Base-by-base conservation (phyloP, 192 early-diverging fungal species). In the Backusella australiensis region DNA sequence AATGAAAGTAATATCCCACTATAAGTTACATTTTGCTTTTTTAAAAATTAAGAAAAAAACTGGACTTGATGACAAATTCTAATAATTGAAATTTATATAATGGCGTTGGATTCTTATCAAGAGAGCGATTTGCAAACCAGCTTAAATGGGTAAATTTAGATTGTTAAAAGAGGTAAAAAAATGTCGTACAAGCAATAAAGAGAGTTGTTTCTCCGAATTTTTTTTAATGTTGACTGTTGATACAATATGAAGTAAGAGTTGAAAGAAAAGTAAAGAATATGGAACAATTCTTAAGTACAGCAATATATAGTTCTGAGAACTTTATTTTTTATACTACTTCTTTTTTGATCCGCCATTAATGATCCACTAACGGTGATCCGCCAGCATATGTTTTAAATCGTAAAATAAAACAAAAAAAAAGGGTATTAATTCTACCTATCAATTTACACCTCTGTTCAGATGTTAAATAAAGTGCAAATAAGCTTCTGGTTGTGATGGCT, bases 351-450 rank as follows among this genome's bases (percentile, higher is more conserved):
- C 56, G 56, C 23, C 56, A 29, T 63, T 29, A 63, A 9, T 63
- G 56, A 32, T 29, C 56, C 56, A 4, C 56, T 59, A 59, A 29
- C 56, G 14, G 3, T 59, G 21, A 59, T 59, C 56, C 56, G 56
- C 21, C 26, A 63, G 4, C 12, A 14, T 63, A 63, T 63, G 26
- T 63, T 29, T 59, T 63, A 63, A 12, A 23, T 63, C 26, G 21
- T 63, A 63, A 63, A 63, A 63, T 63, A 63, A 9, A 63, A 29
- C 23, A 63, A 63, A 49, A 49, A n/a, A 49, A 21, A 49, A n/a
- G 56, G 56, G 23, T 63, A 63, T 63, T 63, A 14, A 63, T 63
- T 63, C 56, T 63, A 63, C 56, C 56, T 63, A 63, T 63, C 56
- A 63, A 26, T 12, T 6, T 56, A 29, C 29, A 29, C 12, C 11